These are phyloP conservation scores for Exophiala bonariae DNA, from an alignment of 2,329 filamentous ascomycete genomes.

Conservation along the genomic window DNA sequence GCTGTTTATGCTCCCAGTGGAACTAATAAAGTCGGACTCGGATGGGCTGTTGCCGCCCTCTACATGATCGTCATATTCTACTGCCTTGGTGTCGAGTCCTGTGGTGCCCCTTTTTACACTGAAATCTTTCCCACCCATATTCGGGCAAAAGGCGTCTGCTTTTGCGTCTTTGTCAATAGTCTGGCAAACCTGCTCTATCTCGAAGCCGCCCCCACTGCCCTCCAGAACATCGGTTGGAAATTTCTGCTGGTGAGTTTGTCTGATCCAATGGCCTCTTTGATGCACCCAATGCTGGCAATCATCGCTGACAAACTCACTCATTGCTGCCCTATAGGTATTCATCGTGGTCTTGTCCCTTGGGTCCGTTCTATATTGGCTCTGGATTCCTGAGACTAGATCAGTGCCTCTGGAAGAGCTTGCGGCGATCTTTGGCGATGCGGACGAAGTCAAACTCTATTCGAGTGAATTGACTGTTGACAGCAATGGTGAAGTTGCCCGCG, in stretches of 20 bases:
- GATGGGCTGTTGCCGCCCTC: neutral
- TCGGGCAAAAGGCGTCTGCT: constrained; percentile 7
- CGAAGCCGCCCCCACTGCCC: constrained; percentile 27
- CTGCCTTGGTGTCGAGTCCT: constrained; percentile 5
- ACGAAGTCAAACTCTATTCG: constrained; percentile 3
- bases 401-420: constrained; percentile 33
- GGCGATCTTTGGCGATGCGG: constrained; percentile 24
- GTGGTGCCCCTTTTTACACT: constrained; percentile 7
- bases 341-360: constrained; percentile 2
- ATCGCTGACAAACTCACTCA: neutral
- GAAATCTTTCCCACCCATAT: constrained; percentile 16
- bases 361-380: constrained; percentile 11
- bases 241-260: constrained; percentile 30
- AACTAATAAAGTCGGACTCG: neutral
- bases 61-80: constrained; percentile 11
- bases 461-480: neutral
- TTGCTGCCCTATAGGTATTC: constrained; percentile 13
- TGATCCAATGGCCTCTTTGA: neutral
- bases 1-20: neutral
- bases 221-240: constrained; percentile 34
- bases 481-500: too few relatives aligned
- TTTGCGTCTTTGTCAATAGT: constrained; percentile 6
- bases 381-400: constrained; percentile 31
- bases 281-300: neutral
- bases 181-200: constrained; percentile 11